A percentile compares a stretch with the other conserved stretches of the same genome.
Conservation (phyloP, 2,329 filamentous ascomycete genomes). For the Teratosphaeriaceae sp. region DNA sequence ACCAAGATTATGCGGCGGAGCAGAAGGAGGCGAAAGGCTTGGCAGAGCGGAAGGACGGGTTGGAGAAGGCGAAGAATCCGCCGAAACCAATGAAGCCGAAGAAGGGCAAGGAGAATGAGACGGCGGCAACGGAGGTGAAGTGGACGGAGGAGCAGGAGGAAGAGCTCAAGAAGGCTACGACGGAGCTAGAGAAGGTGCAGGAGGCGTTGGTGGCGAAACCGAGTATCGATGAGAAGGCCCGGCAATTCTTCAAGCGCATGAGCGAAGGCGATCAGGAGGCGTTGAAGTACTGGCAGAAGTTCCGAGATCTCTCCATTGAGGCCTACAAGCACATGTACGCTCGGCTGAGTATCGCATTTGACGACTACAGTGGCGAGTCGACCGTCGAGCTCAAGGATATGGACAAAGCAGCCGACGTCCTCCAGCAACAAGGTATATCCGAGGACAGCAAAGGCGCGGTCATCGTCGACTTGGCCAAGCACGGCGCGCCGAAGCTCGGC, state of each 20-base stretch:
- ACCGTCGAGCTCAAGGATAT: conserved; percentile 59
- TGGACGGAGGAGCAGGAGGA: conserved; percentile 42
- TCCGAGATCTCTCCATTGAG: conserved; percentile 57
- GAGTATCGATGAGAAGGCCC: conserved; percentile 66
- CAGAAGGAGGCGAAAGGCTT: conserved; percentile 56
- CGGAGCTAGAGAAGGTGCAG: conserved; percentile 41
- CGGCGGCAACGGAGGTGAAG: conserved; percentile 18
- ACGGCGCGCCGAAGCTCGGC: conserved; percentile 60
- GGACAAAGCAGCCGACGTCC: conserved; percentile 50
- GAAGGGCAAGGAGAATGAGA: conserved; percentile 40
- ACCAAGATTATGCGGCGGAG: conserved; percentile 55
- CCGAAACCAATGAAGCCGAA: conserved; percentile 34
- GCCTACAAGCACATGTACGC: conserved; percentile 60
- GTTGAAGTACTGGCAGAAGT: conserved; percentile 55
- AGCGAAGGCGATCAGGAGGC: conserved; percentile 55
- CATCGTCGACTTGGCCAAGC: conserved; percentile 63
- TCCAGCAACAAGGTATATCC: conserved; percentile 55
- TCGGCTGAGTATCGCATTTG: conserved; percentile 58
- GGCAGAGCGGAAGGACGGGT: conserved; percentile 36
- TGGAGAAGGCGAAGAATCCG: conserved; percentile 34
- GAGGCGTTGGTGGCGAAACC: conserved; percentile 45
- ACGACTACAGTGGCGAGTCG: conserved; percentile 64
- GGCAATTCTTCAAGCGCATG: conserved; percentile 64
- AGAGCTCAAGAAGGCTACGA: conserved; percentile 42
- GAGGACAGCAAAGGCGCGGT: conserved; percentile 60